Evolutionary conservation across 2,329 filamentous ascomycete species (phyloP), one percentile per base, ranked within the genome.

Genomic region (Hypoxylon sp.): DNA sequence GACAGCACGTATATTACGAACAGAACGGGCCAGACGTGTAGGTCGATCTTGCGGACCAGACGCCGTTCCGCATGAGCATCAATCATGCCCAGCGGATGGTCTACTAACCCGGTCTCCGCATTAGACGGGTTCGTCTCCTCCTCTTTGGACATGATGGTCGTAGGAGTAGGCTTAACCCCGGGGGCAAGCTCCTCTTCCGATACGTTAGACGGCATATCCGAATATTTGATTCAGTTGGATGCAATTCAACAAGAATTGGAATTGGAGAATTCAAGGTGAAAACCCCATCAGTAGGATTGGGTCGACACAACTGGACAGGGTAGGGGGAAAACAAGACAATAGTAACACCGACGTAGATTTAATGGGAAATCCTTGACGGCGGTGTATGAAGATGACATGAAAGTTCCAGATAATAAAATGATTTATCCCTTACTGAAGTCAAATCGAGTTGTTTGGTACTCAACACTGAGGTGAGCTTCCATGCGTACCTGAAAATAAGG

Each of bases 1-100:
- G 79, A 79, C 73, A 82, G 75, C 62, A 79, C 74, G 68, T 81
- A 81, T 48, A 82, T 74, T 54, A 82, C 43, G 52, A 80, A 81
- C 19, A 82, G 74, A 29, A 79, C 74, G 1, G 81, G 81, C 46
- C 77, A 79, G 57, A 83, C 75, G 61, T 75, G 74, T 2, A 80
- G 66, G 65, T 83, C 81, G 30, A 82, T 76, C 74, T 82, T 83
- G 64, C 71, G 70, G 12, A 81, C 62, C 2, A 83, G 75, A 45
- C 70, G 76, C 11, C 73, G 71, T 72, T 81, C 80, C 29, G 75
- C 76, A 41, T 67, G 63, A 50, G 72, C 69, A 57, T 80, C 76
- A 34, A 79, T 76, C 25, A 71, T 45, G 11, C 54, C 63, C 19
- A 47, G 54, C 4, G 48, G 47, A 37, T 16, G 9, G 27, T 48